A percentile compares a stretch with the other conserved stretches of the same genome.
phyloP scores from a whole-genome alignment of 176 grass and related monocot genomes.

The Poa annua region DNA sequence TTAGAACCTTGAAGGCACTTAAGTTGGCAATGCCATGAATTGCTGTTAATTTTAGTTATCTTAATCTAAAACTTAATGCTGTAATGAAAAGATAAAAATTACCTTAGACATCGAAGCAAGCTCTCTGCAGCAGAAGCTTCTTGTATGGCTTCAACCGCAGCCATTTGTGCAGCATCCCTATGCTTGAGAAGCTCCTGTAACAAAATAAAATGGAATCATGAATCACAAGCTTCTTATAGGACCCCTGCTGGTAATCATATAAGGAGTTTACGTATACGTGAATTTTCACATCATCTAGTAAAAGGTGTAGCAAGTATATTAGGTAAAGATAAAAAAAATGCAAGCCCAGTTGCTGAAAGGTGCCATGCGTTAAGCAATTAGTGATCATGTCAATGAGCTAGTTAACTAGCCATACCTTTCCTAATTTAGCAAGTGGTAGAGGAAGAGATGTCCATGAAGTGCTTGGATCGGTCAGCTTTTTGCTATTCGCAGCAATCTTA shows the following conservation, averaged over 20 bases:
- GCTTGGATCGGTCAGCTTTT: constrained; percentile 68
- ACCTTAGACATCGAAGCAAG: constrained; percentile 98
- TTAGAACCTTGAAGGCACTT: not conserved
- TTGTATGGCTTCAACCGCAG: constrained; percentile 91
- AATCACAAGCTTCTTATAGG: not conserved
- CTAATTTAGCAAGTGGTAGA: constrained; percentile 73
- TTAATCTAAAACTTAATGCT: constrained; percentile 6
- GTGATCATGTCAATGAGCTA: not conserved
- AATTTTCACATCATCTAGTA: constrained; percentile 7
- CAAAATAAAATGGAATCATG: constrained; percentile 16
- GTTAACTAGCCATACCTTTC: constrained; percentile 63
- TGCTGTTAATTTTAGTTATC: not conserved
- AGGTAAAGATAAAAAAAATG: not conserved
- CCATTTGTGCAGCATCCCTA: constrained; percentile 90
- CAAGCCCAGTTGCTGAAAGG: constrained; percentile 5
- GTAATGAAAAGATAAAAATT: constrained; percentile 17
- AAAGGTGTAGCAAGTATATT: not conserved
- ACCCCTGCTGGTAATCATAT: not conserved
- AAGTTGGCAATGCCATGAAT: constrained; percentile 13
- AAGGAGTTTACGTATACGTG: not conserved
- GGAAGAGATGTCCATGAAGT: constrained; percentile 72
- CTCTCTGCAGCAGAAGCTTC: constrained; percentile 91
- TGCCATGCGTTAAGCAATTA: not conserved
- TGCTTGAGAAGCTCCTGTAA: constrained; percentile 82
- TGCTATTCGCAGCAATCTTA: constrained; percentile 69